Conservation (phyloP, 2,329 filamentous ascomycete species). For the Cordyceps sp. region DNA sequence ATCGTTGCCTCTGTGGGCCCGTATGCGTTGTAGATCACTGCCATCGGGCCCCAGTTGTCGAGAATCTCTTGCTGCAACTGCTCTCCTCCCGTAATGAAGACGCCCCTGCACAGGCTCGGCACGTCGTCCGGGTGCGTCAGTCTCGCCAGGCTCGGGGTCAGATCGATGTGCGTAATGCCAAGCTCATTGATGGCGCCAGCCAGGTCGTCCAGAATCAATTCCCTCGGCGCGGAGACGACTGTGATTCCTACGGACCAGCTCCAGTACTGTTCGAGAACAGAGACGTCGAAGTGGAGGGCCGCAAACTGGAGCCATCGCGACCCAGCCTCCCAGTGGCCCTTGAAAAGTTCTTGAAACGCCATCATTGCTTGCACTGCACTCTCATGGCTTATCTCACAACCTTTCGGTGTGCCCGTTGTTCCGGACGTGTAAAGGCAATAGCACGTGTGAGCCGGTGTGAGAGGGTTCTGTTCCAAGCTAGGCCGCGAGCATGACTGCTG, state of each 20-base stretch:
- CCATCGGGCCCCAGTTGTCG: constrained; percentile 63
- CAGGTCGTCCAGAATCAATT: constrained; percentile 74
- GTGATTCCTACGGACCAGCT: constrained; percentile 84
- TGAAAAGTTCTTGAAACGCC: constrained; percentile 66
- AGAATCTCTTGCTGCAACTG: constrained; percentile 78
- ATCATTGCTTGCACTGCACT: constrained; percentile 84
- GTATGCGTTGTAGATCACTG: constrained; percentile 82
- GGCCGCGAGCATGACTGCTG: background rate
- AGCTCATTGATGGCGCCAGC: constrained; percentile 54
- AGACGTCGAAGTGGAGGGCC: constrained; percentile 88
- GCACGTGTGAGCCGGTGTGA: constrained; percentile 32
- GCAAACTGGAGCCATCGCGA: constrained; percentile 89
- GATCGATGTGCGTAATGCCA: constrained; percentile 74
- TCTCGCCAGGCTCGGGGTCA: constrained; percentile 75
- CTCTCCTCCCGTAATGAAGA: constrained; percentile 89
- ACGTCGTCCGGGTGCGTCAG: constrained; percentile 66
- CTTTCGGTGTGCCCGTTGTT: constrained; percentile 74
- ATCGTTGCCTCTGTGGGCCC: constrained; percentile 90
- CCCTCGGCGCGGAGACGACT: constrained; percentile 65
- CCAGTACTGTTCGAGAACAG: constrained; percentile 88
- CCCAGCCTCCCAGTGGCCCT: constrained; percentile 50
- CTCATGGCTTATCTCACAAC: constrained; percentile 75
- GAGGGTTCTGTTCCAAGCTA: background rate
- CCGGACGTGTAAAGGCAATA: constrained; percentile 83
- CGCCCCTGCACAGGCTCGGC: constrained; percentile 60